Conservation (phyloP, 2,329 filamentous ascomycete species). For the Sordariomycetes sp. region DNA sequence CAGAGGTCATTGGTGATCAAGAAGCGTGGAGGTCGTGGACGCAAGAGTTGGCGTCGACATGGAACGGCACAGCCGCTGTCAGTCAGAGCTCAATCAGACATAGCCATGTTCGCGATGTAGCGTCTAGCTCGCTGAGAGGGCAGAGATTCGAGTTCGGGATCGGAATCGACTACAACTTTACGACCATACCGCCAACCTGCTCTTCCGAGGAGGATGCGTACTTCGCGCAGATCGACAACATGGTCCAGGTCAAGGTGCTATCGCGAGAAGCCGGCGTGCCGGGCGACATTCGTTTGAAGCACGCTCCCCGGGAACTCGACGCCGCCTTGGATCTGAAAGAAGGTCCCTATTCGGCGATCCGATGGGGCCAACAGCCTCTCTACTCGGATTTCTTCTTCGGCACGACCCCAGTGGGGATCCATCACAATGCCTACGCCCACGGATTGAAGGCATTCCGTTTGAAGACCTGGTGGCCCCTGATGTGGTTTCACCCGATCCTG, state of each 20-base stretch:
- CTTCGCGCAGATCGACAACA: slow-evolving; percentile 20
- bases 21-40: slow-evolving; percentile 25
- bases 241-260: slow-evolving; percentile 9
- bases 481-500: slow-evolving; percentile 23
- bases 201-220: slow-evolving; percentile 25
- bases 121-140: slow-evolving; percentile 15
- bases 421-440: slow-evolving; percentile 25
- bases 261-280: slow-evolving; percentile 20
- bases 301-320: slow-evolving; percentile 17
- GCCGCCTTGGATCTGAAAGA: slow-evolving; percentile 3
- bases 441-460: slow-evolving; percentile 20
- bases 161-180: slow-evolving; percentile 27
- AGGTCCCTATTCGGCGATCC: slow-evolving; percentile 7
- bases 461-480: slow-evolving; percentile 23
- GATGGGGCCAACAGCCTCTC: slow-evolving; percentile 21
- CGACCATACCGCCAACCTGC: slow-evolving; percentile 24
- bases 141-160: slow-evolving; percentile 27
- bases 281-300: slow-evolving; percentile 15
- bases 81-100: slow-evolving; percentile 4
- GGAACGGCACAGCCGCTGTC: slow-evolving; percentile 17
- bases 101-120: slow-evolving; percentile 13
- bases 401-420: slow-evolving; percentile 23
- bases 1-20: slow-evolving; percentile 27
- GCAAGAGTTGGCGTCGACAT: slow-evolving; percentile 14
- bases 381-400: slow-evolving; percentile 28